Conservation (phyloP, 1,284 basidiomycete species). For the Singerocomus inundabilis region DNA sequence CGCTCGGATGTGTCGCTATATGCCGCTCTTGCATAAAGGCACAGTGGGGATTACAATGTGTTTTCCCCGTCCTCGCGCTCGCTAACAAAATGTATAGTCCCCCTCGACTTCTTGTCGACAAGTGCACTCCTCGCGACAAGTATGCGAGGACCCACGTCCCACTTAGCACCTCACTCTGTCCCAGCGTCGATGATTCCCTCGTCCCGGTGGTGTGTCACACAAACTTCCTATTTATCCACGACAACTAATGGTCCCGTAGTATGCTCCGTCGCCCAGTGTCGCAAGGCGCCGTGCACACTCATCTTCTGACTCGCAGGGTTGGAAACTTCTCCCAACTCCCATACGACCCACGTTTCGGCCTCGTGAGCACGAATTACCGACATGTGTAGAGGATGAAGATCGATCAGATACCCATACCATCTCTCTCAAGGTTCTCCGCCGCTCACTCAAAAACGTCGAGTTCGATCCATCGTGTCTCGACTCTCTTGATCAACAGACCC, state of each 20-base stretch:
- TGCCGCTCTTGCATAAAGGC: conserved; percentile 23
- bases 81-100: conserved; percentile 24
- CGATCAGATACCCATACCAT: conserved; percentile 26
- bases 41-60: conserved; percentile 2
- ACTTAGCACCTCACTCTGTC: conserved; percentile 26
- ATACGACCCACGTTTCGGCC: conserved; percentile 35
- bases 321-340: conserved; percentile 33
- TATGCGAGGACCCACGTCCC: conserved; percentile 33
- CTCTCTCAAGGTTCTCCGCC: conserved; percentile 33
- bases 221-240: neutral
- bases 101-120: conserved; percentile 33
- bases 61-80: neutral
- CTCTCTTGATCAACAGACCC: conserved; percentile 35
- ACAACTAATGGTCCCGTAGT: conserved; percentile 15
- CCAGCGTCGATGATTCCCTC: conserved; percentile 31
- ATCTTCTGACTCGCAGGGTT: conserved; percentile 33
- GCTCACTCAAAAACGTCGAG: conserved; percentile 34
- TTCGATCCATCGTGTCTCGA: conserved; percentile 35
- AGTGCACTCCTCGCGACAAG: conserved; percentile 35
- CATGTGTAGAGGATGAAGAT: conserved; percentile 31
- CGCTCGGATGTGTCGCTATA: conserved; percentile 12
- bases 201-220: conserved; percentile 19
- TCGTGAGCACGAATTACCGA: conserved; percentile 31
- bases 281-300: conserved; percentile 33
- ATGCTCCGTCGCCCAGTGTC: conserved; percentile 4